Percentiles rank a stretch among this genome's conserved stretches.
phyloP scores from a whole-genome alignment of 495 filamentous ascomycete genomes.

The Podospora anserina region DNA sequence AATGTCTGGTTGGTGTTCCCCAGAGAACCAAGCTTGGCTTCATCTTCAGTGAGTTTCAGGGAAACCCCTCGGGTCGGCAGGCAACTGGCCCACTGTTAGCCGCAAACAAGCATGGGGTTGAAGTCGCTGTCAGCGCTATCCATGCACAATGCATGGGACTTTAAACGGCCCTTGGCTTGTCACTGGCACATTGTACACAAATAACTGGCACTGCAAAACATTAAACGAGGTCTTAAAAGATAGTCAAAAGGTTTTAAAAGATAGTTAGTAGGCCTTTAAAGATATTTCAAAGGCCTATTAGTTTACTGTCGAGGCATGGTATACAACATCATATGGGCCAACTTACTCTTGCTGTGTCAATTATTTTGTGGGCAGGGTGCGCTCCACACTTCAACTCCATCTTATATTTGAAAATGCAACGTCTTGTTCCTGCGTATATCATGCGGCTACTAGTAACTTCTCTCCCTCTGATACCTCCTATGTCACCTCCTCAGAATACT shows the following conservation, averaged over 20 bases:
- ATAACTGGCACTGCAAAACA: too few species aligned
- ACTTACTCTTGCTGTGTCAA: too few species aligned
- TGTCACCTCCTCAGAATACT: neutral
- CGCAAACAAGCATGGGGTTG: conserved; percentile 9
- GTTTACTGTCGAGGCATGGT: too few species aligned
- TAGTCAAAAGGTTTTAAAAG: too few species aligned
- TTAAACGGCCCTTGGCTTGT: neutral
- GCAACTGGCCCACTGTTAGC: conserved; percentile 20
- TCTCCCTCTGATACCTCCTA: neutral
- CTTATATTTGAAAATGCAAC: neutral
- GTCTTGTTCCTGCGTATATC: neutral
- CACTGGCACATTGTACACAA: neutral
- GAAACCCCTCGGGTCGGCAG: conserved; percentile 13
- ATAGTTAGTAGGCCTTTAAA: too few species aligned
- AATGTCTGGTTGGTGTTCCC: neutral
- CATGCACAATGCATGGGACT: conserved; percentile 2
- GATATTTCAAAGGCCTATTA: too few species aligned
- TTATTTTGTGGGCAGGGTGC: too few species aligned
- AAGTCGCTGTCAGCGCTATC: conserved; percentile 1
- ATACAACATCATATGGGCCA: too few species aligned
- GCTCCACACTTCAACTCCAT: neutral
- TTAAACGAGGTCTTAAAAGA: too few species aligned
- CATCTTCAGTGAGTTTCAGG: neutral
- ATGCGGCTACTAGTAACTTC: neutral
- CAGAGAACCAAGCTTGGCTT: conserved; percentile 9